Evolutionary conservation across 2,329 filamentous ascomycete species (phyloP).

Genomic region (Trichoderma sp.): DNA sequence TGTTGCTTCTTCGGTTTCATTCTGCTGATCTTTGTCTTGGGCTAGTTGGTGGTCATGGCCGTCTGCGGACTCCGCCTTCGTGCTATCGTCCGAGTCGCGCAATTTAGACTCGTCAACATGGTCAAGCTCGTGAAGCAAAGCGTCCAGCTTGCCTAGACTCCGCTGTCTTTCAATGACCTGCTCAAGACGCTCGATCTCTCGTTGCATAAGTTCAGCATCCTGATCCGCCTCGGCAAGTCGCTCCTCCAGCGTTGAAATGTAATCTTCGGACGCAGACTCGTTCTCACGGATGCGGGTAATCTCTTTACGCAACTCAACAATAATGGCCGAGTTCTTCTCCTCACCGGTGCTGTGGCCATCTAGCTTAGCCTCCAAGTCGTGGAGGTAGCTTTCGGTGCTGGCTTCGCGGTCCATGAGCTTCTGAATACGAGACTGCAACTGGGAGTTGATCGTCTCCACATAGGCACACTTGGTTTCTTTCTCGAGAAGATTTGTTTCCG

Average conservation of each 20-base stretch:
- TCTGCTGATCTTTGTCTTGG: slow-evolving; percentile 53
- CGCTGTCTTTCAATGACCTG: slow-evolving; percentile 94
- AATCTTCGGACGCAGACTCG: slow-evolving; percentile 87
- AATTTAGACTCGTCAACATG: slow-evolving; percentile 61
- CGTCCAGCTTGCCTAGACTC: slow-evolving; percentile 91
- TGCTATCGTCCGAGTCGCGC: slow-evolving; percentile 28
- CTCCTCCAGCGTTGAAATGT: slow-evolving; percentile 95
- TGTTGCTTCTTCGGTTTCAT: slow-evolving; percentile 37
- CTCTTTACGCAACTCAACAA: slow-evolving; percentile 86
- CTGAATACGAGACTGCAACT: slow-evolving; percentile 85
- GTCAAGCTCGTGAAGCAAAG: slow-evolving; percentile 85
- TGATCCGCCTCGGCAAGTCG: slow-evolving; percentile 93
- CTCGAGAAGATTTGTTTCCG: slow-evolving; percentile 83
- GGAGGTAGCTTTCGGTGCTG: slow-evolving; percentile 88
- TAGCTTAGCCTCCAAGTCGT: slow-evolving; percentile 85
- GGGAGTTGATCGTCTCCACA: slow-evolving; percentile 84
- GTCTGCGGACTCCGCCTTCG: slow-evolving; percentile 44
- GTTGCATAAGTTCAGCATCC: slow-evolving; percentile 93
- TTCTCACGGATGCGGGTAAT: slow-evolving; percentile 84
- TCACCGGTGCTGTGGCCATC: slow-evolving; percentile 89
- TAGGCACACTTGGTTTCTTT: slow-evolving; percentile 93
- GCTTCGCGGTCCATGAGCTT: slow-evolving; percentile 89
- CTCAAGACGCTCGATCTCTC: slow-evolving; percentile 89
- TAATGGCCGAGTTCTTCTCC: slow-evolving; percentile 84
- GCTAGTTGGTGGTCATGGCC: slow-evolving; percentile 53